A percentile compares a stretch with the other conserved stretches of the same genome.
Conservation (phyloP, 257 asterid genomes). For the Datura wrightii region DNA sequence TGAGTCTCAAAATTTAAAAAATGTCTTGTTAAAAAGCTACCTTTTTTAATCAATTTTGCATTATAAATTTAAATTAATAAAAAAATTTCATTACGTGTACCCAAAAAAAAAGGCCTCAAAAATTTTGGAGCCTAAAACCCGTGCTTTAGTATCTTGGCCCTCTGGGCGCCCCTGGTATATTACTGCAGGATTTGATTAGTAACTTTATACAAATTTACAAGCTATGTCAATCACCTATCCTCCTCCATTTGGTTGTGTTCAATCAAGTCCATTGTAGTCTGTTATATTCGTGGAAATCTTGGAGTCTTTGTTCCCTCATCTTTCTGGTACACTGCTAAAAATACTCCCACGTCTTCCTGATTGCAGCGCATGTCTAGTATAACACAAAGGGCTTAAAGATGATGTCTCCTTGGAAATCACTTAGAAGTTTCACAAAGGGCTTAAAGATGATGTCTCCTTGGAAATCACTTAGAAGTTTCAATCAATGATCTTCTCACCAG, state of each 20-base stretch:
- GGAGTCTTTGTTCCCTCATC: neutral
- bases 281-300: constrained; percentile 28
- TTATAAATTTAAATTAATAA: too few species aligned
- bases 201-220: neutral
- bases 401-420: constrained; percentile 3
- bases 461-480: neutral
- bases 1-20: too few species aligned
- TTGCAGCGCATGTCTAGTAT: neutral
- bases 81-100: too few species aligned
- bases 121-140: too few species aligned
- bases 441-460: too few species aligned
- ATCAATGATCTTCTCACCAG: constrained; percentile 84
- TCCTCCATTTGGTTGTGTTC: neutral
- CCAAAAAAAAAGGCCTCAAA: too few species aligned
- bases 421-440: too few species aligned
- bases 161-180: neutral
- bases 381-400: constrained; percentile 6
- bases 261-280: neutral
- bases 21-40: too few species aligned
- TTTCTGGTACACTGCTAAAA: neutral
- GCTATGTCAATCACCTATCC: neutral
- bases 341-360: neutral
- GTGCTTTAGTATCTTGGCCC: too few species aligned
- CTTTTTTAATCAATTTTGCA: too few species aligned
- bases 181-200: neutral